Conservation (phyloP, 179 eudicot species). For the Actinidia polygama region DNA sequence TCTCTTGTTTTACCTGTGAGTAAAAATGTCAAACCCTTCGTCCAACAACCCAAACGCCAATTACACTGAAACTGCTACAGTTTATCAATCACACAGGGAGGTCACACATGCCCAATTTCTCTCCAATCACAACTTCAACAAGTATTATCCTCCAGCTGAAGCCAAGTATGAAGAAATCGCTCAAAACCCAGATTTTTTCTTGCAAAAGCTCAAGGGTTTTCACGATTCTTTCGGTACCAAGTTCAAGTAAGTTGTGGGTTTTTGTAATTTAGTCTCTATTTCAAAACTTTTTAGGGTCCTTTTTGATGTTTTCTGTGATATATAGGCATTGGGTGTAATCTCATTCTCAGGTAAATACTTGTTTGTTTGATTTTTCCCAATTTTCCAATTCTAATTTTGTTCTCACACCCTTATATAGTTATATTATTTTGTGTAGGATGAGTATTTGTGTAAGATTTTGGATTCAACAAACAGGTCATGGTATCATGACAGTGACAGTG, state of each 20-base stretch:
- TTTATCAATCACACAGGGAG: slow-evolving; percentile 3
- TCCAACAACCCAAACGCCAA: slow-evolving; percentile 19
- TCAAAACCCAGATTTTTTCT: slow-evolving; percentile 18
- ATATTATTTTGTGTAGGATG: not conserved
- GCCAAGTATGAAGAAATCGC: slow-evolving; percentile 23
- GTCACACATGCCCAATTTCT: slow-evolving; percentile 1
- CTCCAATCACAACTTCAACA: not conserved
- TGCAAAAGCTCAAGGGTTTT: slow-evolving; percentile 26
- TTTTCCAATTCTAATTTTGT: not conserved
- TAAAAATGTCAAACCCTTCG: slow-evolving; percentile 19
- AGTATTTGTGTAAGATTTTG: not conserved
- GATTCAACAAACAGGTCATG: too few species aligned
- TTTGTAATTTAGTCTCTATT: not conserved
- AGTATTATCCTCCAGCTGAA: slow-evolving; percentile 26
- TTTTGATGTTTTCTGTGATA: not conserved
- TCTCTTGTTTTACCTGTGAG: slow-evolving; percentile 19
- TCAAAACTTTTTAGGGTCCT: not conserved
- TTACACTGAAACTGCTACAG: slow-evolving; percentile 10
- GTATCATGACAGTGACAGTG: too few species aligned
- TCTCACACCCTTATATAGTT: not conserved
- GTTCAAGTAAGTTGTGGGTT: slow-evolving; percentile 28
- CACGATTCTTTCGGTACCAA: slow-evolving; percentile 20
- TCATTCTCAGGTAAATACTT: not conserved
- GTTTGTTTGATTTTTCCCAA: not conserved
- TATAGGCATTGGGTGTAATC: not conserved